Evolutionary conservation across 1,139 yeast species (phyloP).

Genomic region (Yamadazyma buinensis): DNA sequence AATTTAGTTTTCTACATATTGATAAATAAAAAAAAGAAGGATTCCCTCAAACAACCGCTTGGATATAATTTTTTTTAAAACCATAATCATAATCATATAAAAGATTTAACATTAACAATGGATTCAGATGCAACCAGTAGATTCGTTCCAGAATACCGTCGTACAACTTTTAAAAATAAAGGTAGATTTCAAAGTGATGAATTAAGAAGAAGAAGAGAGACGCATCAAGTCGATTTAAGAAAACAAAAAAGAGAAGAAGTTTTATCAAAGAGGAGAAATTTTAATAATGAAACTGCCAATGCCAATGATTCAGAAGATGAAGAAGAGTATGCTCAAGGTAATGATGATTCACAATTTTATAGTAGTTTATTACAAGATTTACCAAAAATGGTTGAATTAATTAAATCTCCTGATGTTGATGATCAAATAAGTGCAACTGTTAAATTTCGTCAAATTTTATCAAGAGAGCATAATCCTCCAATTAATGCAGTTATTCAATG

Average conservation of each 20-base stretch:
- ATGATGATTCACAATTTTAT: slow-evolving; percentile 50
- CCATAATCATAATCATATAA: no score
- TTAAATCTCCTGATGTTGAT: slow-evolving; percentile 74
- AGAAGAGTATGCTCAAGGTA: slow-evolving; percentile 29
- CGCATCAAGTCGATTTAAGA: slow-evolving; percentile 93
- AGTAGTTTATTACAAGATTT: slow-evolving; percentile 67
- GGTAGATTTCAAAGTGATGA: slow-evolving; percentile 94
- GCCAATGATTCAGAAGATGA: slow-evolving; percentile 43
- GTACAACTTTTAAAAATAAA: slow-evolving; percentile 93
- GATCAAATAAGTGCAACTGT: slow-evolving; percentile 85
- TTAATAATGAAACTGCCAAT: slow-evolving; percentile 32
- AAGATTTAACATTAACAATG: slow-evolving; percentile 32
- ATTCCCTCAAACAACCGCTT: no score
- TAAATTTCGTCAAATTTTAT: slow-evolving; percentile 86
- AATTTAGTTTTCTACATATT: no score
- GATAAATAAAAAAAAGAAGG: no score
- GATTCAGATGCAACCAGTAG: slow-evolving; percentile 77
- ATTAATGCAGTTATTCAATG: slow-evolving; percentile 88
- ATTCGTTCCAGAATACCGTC: slow-evolving; percentile 95
- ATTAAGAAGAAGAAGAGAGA: slow-evolving; percentile 96
- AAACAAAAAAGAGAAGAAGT: slow-evolving; percentile 96
- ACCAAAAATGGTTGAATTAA: slow-evolving; percentile 82
- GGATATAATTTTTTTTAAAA: no score
- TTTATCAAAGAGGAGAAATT: slow-evolving; percentile 77
- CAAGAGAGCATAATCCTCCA: slow-evolving; percentile 97